Evolutionary conservation across 2,329 filamentous ascomycete species (phyloP).

Genomic region (Apiospora malaysiana): DNA sequence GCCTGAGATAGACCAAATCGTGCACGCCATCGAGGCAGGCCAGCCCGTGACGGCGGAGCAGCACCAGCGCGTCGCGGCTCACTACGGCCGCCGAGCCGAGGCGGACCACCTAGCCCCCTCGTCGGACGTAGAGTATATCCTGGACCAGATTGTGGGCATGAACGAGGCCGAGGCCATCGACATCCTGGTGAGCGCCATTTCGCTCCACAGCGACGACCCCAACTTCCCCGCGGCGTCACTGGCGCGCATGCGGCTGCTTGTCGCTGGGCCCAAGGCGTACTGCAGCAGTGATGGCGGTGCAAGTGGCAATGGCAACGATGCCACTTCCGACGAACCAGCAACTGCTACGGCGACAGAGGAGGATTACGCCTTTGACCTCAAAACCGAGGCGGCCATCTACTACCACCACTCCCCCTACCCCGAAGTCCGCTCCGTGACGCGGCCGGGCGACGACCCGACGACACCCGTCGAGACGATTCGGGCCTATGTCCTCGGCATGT

Average conservation of each 20-base stretch:
- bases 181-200: slow-evolving; percentile 28
- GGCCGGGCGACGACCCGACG: slow-evolving; percentile 45
- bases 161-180: slow-evolving; percentile 31
- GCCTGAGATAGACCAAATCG: background rate
- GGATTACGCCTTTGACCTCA: slow-evolving; percentile 36
- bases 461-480: slow-evolving; percentile 54
- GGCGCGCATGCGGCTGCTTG: slow-evolving; percentile 30
- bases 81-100: background rate
- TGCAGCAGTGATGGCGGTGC: slow-evolving; percentile 30
- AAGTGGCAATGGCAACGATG: background rate
- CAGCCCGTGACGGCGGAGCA: background rate
- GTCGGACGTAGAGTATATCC: slow-evolving; percentile 34
- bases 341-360: slow-evolving; percentile 23
- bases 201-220: slow-evolving; percentile 35
- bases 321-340: background rate
- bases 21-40: slow-evolving; percentile 10
- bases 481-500: slow-evolving; percentile 59
- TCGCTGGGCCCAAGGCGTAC: slow-evolving; percentile 34
- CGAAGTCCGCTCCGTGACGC: slow-evolving; percentile 52
- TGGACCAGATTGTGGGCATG: slow-evolving; percentile 32
- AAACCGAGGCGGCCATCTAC: slow-evolving; percentile 51
- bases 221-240: slow-evolving; percentile 34
- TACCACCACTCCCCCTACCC: slow-evolving; percentile 62
- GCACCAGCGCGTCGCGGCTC: slow-evolving; percentile 13
- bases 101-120: slow-evolving; percentile 30